Evolutionary conservation across 768 basidiomycete species (phyloP).

Genomic region (Clavulina sp.): DNA sequence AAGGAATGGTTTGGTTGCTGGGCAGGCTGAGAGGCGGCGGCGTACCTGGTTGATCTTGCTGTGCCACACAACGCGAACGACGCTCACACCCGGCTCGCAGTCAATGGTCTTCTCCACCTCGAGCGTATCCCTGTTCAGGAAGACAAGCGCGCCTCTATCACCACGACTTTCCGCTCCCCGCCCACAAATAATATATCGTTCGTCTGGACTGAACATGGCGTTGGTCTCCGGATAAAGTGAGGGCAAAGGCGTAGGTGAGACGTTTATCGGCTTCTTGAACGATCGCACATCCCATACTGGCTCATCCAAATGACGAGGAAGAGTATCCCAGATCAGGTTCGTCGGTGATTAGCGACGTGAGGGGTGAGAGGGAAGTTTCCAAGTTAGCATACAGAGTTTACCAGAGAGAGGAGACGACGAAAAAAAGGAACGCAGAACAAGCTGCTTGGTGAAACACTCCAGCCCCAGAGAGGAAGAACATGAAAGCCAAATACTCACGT

Average conservation of each 20-base stretch:
- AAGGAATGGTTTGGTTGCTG: background rate
- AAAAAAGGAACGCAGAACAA: no score
- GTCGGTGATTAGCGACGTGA: background rate
- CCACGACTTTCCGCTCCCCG: constrained; percentile 49
- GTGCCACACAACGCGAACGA: constrained; percentile 89
- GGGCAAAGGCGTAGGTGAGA: constrained; percentile 39
- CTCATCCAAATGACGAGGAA: no score
- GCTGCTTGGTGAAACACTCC: background rate
- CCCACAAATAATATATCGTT: constrained; percentile 76
- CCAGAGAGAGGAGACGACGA: no score
- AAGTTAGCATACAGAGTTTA: no score
- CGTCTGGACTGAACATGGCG: constrained; percentile 88
- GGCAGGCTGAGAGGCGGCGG: constrained; percentile 1
- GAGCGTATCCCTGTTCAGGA: constrained; percentile 53
- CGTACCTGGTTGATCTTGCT: constrained; percentile 91
- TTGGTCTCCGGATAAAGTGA: constrained; percentile 88
- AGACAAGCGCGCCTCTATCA: constrained; percentile 50
- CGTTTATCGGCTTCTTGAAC: constrained; percentile 73
- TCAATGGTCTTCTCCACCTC: constrained; percentile 42
- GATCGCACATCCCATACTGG: constrained; percentile 94
- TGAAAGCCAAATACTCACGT: constrained; percentile 36
- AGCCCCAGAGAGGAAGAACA: no score
- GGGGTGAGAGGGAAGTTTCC: background rate
- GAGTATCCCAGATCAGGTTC: constrained; percentile 3
- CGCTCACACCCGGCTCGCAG: constrained; percentile 24